These are phyloP conservation scores for Emmonsiellopsis sp. DNA, from an alignment of 2,329 filamentous ascomycete genomes.

Conservation along the genomic window DNA sequence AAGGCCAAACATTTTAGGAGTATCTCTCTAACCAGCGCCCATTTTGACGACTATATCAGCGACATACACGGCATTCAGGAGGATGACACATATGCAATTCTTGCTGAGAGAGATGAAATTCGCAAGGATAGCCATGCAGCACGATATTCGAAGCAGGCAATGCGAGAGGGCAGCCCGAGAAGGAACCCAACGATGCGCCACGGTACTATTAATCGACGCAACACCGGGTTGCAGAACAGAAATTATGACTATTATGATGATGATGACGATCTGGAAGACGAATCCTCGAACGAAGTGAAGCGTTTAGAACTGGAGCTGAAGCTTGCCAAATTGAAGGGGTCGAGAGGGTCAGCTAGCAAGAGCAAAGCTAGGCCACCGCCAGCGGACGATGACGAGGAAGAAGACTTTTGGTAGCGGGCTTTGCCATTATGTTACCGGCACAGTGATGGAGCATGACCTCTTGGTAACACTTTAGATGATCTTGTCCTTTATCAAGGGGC, in stretches of 20 bases:
- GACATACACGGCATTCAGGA: conserved; percentile 1
- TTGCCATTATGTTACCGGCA: too few relatives aligned
- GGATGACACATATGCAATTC: neutral
- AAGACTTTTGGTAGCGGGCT: neutral
- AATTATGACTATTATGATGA: neutral
- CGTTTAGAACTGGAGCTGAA: neutral
- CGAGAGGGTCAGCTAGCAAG: neutral
- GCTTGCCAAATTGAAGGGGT: neutral
- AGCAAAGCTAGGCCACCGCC: too few relatives aligned
- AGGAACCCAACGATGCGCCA: neutral
- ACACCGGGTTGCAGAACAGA: neutral
- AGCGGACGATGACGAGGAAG: neutral
- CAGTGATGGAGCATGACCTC: too few relatives aligned
- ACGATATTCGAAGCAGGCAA: neutral
- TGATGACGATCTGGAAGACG: neutral
- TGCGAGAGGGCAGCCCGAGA: neutral
- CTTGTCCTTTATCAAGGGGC: too few relatives aligned
- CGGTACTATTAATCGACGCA: neutral
- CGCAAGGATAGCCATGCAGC: neutral
- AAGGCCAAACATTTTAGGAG: neutral
- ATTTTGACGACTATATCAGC: conserved; percentile 3
- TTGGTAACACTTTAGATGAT: too few relatives aligned
- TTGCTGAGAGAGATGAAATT: neutral
- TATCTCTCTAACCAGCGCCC: conserved; percentile 1
- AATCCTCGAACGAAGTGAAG: neutral